These are phyloP conservation scores for Kwoniella newhampshirensis DNA, from an alignment of 768 basidiomycete genomes.

Conservation along the genomic window DNA sequence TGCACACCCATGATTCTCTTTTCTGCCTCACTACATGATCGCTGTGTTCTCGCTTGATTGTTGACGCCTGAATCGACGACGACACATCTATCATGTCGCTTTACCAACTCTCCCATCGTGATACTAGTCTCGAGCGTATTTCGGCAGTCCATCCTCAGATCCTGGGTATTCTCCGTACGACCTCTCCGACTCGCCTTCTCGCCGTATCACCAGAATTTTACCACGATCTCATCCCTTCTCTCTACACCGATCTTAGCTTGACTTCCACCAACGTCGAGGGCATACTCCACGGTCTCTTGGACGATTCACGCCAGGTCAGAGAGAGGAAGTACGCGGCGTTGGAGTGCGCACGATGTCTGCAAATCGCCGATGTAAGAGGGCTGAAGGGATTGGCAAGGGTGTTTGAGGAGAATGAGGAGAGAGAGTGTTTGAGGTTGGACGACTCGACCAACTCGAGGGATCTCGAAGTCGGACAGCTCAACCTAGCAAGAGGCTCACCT, in stretches of 20 bases:
- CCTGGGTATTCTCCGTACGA: slow-evolving; percentile 1
- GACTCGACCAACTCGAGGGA: too few species aligned
- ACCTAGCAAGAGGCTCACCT: too few species aligned
- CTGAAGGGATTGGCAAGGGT: not conserved
- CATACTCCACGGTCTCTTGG: not conserved
- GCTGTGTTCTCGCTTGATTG: too few species aligned
- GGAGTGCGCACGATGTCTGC: not conserved
- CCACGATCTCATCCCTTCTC: not conserved
- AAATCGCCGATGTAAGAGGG: not conserved
- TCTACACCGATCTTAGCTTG: not conserved
- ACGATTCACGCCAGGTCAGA: not conserved
- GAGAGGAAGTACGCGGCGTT: slow-evolving; percentile 7
- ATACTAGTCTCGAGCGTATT: too few species aligned
- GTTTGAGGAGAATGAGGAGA: too few species aligned
- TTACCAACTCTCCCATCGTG: too few species aligned
- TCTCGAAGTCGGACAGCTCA: too few species aligned
- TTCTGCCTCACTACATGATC: too few species aligned
- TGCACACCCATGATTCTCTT: too few species aligned
- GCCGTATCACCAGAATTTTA: not conserved
- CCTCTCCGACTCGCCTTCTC: not conserved
- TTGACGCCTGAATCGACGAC: too few species aligned
- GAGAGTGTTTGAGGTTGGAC: too few species aligned
- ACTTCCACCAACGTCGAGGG: not conserved
- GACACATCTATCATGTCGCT: too few species aligned
- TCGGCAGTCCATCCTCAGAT: slow-evolving; percentile 7